Evolutionary conservation across 2,329 filamentous ascomycete genomes (phyloP).

Genomic region (Neopestalotiopsis sp.): DNA sequence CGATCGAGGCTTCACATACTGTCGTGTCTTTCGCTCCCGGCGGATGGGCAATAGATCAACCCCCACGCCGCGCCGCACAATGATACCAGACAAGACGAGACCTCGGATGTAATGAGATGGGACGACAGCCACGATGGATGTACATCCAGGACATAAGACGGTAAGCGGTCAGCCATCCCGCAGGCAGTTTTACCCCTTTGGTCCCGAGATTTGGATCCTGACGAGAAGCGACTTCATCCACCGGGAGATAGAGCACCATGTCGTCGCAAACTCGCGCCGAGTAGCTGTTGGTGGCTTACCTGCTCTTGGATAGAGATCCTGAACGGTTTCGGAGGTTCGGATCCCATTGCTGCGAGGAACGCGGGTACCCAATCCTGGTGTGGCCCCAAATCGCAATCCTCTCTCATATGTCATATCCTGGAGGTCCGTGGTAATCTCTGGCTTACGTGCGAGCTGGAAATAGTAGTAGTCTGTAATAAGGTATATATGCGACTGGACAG

Average conservation of each 20-base stretch:
- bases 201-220: background rate
- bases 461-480: background rate
- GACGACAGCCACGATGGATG: background rate
- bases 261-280: background rate
- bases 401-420: background rate
- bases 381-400: background rate
- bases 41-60: background rate
- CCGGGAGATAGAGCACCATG: background rate
- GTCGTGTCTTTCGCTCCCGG: background rate
- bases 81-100: background rate
- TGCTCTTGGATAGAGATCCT: background rate
- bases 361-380: background rate
- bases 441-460: slow-evolving; percentile 7
- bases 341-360: background rate
- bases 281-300: background rate
- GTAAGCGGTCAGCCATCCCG: slow-evolving; percentile 9
- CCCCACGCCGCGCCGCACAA: background rate
- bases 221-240: slow-evolving; percentile 2
- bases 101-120: background rate
- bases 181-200: background rate
- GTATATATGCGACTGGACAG: background rate
- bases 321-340: background rate
- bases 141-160: background rate
- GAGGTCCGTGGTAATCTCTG: background rate
- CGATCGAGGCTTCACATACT: background rate